Evolutionary conservation across 164 flowering plant species (phyloP).

Genomic region (Buxus sempervirens): DNA sequence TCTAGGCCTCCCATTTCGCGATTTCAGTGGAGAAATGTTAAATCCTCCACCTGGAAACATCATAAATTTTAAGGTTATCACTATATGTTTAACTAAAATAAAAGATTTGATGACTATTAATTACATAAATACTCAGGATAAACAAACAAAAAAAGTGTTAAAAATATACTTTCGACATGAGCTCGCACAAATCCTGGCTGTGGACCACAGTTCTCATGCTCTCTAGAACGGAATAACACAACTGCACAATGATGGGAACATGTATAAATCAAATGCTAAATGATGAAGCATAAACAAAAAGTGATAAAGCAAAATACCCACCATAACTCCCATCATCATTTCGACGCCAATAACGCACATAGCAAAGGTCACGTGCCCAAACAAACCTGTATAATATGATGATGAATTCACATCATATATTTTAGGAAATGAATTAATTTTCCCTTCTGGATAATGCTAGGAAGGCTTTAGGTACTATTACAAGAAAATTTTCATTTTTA

Average conservation of each 20-base stretch:
- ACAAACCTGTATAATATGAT: constrained; percentile 52
- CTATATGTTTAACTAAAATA: neutral
- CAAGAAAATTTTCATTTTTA: too few species aligned
- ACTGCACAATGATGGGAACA: constrained; percentile 53
- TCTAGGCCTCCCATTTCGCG: constrained; percentile 89
- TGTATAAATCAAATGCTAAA: too few species aligned
- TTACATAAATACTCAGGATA: constrained; percentile 4
- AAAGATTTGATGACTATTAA: neutral
- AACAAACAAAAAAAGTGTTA: constrained; percentile 3
- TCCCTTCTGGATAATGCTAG: too few species aligned
- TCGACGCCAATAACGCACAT: constrained; percentile 98
- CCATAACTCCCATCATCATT: constrained; percentile 99
- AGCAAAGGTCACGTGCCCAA: constrained; percentile 99
- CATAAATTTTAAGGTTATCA: neutral
- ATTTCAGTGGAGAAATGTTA: constrained; percentile 85
- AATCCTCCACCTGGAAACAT: constrained; percentile 84
- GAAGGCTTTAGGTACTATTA: too few species aligned
- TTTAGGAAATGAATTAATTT: neutral
- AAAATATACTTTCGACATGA: constrained; percentile 77
- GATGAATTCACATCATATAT: neutral
- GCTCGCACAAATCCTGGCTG: constrained; percentile 98
- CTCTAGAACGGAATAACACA: constrained; percentile 93
- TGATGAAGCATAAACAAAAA: neutral
- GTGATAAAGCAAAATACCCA: constrained; percentile 17
- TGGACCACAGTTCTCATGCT: constrained; percentile 91